Percentiles rank a stretch among this genome's conserved stretches.
phyloP scores from a whole-genome alignment of 1,284 basidiomycete species.

The Naganishia liquefaciens region DNA sequence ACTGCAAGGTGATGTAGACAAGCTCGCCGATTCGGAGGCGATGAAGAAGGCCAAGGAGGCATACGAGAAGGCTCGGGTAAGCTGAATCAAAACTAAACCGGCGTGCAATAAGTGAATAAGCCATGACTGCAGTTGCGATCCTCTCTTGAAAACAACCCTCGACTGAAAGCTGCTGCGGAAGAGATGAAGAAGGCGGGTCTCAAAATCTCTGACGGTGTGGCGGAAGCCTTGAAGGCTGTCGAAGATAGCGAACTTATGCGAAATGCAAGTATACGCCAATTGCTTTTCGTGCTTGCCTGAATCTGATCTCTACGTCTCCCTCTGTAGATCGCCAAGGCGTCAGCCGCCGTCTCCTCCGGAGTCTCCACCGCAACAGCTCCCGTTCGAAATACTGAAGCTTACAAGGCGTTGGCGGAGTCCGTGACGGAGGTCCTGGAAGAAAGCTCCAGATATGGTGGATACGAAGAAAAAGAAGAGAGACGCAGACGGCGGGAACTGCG shows the following conservation, averaged over 20 bases:
- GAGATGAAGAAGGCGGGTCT: conserved; percentile 85
- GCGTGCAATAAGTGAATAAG: not conserved
- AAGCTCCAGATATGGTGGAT: conserved; percentile 88
- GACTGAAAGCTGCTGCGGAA: conserved; percentile 84
- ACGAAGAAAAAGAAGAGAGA: conserved; percentile 86
- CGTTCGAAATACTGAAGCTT: conserved; percentile 90
- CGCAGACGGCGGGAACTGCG: conserved; percentile 71
- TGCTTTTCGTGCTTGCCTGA: not conserved
- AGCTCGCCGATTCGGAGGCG: conserved; percentile 94
- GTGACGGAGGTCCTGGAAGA: conserved; percentile 92
- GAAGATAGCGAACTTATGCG: conserved; percentile 32
- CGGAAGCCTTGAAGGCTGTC: conserved; percentile 34
- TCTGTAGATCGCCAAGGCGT: conserved; percentile 71
- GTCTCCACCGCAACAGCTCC: conserved; percentile 81
- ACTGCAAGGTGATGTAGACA: conserved; percentile 94
- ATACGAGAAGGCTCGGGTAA: conserved; percentile 91
- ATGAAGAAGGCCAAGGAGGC: conserved; percentile 86
- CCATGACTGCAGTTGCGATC: conserved; percentile 67
- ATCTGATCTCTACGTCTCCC: not conserved
- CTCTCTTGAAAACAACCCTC: conserved; percentile 95
- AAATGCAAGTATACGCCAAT: conserved; percentile 18
- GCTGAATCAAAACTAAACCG: not conserved
- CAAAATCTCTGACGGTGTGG: conserved; percentile 84
- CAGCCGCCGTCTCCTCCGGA: conserved; percentile 72
- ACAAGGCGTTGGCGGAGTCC: conserved; percentile 86